Evolutionary conservation across 2,329 filamentous ascomycete species (phyloP).

Genomic region (Trichophyton rubrum): DNA sequence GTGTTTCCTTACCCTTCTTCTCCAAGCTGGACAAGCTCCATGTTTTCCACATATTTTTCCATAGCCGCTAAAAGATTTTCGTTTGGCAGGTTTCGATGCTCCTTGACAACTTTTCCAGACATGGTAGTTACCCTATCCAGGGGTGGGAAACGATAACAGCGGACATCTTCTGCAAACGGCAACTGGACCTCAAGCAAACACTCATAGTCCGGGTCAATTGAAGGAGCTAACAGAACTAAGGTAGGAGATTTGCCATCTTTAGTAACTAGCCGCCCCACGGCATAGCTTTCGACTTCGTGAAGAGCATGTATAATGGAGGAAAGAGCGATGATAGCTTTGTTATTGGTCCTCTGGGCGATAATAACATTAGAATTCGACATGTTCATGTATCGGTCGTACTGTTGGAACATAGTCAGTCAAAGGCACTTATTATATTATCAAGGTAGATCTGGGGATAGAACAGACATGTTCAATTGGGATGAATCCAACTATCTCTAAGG

Average conservation of each 20-base stretch:
- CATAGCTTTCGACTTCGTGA: conserved; percentile 71
- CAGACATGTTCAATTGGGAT: conserved; percentile 57
- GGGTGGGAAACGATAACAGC: conserved; percentile 82
- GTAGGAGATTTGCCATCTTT: conserved; percentile 72
- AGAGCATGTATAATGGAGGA: conserved; percentile 85
- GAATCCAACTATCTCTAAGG: conserved; percentile 78
- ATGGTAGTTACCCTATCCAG: conserved; percentile 77
- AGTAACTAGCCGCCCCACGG: conserved; percentile 68
- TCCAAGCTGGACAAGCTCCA: conserved; percentile 69
- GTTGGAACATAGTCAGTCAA: conserved; percentile 3
- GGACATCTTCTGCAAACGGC: conserved; percentile 84
- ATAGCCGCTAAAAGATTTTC: conserved; percentile 66
- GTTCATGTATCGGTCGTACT: conserved; percentile 75
- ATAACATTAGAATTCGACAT: conserved; percentile 73
- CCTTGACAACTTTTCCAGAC: conserved; percentile 64
- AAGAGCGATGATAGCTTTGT: conserved; percentile 70
- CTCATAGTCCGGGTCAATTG: conserved; percentile 66
- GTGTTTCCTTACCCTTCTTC: conserved; percentile 52
- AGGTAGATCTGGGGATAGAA: background rate
- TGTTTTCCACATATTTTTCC: conserved; percentile 81
- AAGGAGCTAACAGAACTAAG: conserved; percentile 66
- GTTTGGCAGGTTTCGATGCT: conserved; percentile 72
- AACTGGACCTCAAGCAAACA: conserved; percentile 81
- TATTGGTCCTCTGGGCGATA: conserved; percentile 62
- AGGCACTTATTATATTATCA: background rate